Evolutionary conservation across 176 grass and related monocot genomes (phyloP).

Genomic region (Areca catechu): DNA sequence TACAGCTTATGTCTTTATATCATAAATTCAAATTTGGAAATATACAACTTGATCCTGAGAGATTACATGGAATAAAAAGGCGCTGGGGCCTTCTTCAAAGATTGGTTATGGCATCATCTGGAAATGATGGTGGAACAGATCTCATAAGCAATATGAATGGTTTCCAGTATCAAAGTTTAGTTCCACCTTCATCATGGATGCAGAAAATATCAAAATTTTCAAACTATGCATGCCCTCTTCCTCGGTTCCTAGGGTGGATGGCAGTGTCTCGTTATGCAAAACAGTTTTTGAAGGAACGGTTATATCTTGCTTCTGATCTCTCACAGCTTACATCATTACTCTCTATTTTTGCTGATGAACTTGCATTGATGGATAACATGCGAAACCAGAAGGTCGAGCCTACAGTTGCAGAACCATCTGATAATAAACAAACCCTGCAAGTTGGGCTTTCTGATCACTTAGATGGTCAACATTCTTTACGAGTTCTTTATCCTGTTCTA

Average conservation of each 20-base stretch:
- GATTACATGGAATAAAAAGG: constrained; percentile 59
- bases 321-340: constrained; percentile 75
- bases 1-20: constrained; percentile 56
- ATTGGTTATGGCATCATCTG: constrained; percentile 74
- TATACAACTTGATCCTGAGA: constrained; percentile 46
- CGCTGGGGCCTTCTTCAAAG: constrained; percentile 73
- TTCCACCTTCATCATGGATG: constrained; percentile 80
- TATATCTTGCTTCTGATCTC: constrained; percentile 90
- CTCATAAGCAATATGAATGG: constrained; percentile 37
- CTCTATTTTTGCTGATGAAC: constrained; percentile 81
- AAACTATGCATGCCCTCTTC: constrained; percentile 45
- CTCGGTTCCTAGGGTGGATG: constrained; percentile 91
- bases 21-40: constrained; percentile 36
- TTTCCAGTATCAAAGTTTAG: constrained; percentile 68
- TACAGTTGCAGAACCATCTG: constrained; percentile 25
- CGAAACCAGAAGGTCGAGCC: constrained; percentile 35
- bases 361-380: constrained; percentile 51
- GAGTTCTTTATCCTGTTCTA: constrained; percentile 56
- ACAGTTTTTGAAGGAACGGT: constrained; percentile 56
- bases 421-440: constrained; percentile 25
- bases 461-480: constrained; percentile 24
- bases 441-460: constrained; percentile 24
- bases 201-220: constrained; percentile 65
- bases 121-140: constrained; percentile 50
- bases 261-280: constrained; percentile 76